Evolutionary conservation across 1,139 yeast species (phyloP).

Genomic region (Barnettozyma hawaiiensis): DNA sequence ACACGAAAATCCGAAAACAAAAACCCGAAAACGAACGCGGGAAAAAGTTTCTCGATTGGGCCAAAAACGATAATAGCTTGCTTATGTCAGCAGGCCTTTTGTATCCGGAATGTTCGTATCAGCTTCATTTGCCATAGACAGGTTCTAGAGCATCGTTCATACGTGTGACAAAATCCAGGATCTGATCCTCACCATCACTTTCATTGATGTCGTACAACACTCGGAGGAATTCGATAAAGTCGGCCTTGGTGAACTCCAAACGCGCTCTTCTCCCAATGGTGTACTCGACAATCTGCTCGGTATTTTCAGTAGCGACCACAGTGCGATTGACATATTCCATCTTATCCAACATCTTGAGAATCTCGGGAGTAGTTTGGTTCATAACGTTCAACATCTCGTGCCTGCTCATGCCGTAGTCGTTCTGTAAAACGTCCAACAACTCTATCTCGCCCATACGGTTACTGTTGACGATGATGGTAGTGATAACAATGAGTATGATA

Average conservation of each 20-base stretch:
- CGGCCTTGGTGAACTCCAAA: constrained; percentile 30
- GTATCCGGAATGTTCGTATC: no score
- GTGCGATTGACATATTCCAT: constrained; percentile 27
- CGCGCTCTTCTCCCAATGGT: constrained; percentile 33
- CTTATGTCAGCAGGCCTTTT: not conserved
- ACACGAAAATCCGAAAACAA: no score
- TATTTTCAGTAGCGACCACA: constrained; percentile 19
- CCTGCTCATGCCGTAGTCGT: constrained; percentile 24
- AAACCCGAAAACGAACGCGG: no score
- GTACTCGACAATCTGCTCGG: constrained; percentile 31
- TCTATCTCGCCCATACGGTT: constrained; percentile 34
- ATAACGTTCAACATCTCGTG: constrained; percentile 11
- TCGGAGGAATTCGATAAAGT: constrained; percentile 28
- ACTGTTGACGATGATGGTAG: constrained; percentile 29
- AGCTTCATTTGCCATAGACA: constrained; percentile 13
- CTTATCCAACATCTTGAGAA: constrained; percentile 27
- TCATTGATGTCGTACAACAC: constrained; percentile 27
- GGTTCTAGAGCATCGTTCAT: constrained; percentile 19
- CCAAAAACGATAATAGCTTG: not conserved
- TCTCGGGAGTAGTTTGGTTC: constrained; percentile 24
- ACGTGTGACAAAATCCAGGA: constrained; percentile 13
- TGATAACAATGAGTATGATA: constrained; percentile 27
- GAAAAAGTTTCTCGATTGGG: not conserved
- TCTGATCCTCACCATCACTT: constrained; percentile 9
- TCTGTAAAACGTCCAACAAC: constrained; percentile 25